These are phyloP conservation scores for Naegleria gruberi DNA, from an alignment of 208 protist genomes.

Conservation along the genomic window DNA sequence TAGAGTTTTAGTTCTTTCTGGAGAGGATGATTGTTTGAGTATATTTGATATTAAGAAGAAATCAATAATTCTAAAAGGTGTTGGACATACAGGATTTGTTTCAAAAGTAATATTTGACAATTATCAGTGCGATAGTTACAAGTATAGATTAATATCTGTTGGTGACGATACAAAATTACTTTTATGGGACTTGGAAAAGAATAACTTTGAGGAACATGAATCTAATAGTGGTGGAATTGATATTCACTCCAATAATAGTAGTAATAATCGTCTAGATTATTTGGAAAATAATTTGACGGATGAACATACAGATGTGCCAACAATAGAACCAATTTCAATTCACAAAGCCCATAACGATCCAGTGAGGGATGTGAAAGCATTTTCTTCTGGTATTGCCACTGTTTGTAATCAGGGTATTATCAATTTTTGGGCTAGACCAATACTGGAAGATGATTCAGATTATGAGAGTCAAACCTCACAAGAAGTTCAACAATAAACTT, in stretches of 20 bases:
- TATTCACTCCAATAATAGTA: background rate
- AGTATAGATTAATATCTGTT: background rate
- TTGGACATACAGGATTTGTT: background rate
- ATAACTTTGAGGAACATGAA: background rate
- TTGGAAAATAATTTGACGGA: background rate
- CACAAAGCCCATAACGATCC: conserved; percentile 5
- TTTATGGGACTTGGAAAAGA: conserved; percentile 5
- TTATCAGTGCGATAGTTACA: background rate
- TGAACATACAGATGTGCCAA: background rate
- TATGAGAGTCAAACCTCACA: background rate
- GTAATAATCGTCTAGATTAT: background rate
- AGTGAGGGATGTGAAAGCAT: background rate
- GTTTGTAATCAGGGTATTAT: conserved; percentile 1
- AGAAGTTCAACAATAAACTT: background rate
- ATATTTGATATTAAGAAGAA: background rate
- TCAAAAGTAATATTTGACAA: background rate
- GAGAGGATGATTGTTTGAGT: background rate
- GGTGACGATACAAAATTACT: background rate
- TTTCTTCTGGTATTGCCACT: background rate
- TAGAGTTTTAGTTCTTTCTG: background rate
- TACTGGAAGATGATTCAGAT: background rate
- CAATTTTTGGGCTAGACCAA: background rate
- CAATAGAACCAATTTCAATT: background rate
- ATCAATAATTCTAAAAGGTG: background rate
- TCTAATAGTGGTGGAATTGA: background rate